phyloP scores from a whole-genome alignment of 2,329 filamentous ascomycete genomes.

The Cadophora sp. region DNA sequence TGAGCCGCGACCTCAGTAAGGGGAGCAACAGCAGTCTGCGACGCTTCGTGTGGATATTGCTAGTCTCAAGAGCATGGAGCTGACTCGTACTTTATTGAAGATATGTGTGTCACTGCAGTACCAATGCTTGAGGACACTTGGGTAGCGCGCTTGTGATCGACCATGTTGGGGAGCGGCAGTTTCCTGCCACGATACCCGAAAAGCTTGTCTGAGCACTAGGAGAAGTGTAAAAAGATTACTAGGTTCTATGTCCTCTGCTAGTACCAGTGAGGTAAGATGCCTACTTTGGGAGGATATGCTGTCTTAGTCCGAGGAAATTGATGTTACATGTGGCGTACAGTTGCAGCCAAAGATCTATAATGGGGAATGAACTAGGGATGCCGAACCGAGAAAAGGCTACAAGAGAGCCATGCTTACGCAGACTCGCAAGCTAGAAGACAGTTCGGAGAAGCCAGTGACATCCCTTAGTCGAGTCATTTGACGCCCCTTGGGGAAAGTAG shows the following conservation, averaged over 20 bases:
- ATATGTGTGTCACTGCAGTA: no score
- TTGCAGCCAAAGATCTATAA: neutral
- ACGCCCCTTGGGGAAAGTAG: neutral
- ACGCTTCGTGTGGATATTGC: no score
- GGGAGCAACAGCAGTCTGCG: no score
- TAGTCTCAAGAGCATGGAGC: no score
- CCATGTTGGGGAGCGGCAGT: neutral
- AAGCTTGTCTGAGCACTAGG: conserved; percentile 1
- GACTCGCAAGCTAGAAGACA: neutral
- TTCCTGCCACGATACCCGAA: neutral
- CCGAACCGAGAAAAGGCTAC: neutral
- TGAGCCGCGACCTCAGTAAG: no score
- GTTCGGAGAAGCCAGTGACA: neutral
- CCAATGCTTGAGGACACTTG: no score
- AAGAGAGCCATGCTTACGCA: neutral
- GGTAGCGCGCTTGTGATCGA: neutral
- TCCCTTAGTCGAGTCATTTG: no score
- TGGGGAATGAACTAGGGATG: neutral
- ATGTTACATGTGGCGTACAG: neutral
- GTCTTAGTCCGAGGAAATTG: neutral
- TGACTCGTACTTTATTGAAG: no score
- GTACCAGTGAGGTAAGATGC: neutral
- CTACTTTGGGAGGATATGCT: no score
- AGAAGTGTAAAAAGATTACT: neutral
- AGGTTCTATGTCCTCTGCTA: neutral